Evolutionary conservation across 805 yeast genomes (phyloP).

Genomic region (Metschnikowia amazonensis): DNA sequence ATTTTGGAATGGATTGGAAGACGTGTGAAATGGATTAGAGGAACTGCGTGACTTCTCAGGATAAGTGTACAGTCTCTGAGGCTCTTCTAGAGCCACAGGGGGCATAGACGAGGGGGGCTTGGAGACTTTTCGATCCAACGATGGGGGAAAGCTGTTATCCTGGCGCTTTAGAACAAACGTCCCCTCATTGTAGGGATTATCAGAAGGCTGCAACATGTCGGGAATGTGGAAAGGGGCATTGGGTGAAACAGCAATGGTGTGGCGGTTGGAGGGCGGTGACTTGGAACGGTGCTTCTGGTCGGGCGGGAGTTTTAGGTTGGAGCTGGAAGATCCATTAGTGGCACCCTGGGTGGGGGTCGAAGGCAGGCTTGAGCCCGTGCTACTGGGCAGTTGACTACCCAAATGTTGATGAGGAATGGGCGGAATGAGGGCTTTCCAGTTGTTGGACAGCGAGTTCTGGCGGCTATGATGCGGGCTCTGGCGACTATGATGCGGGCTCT

Average conservation of each 20-base stretch:
- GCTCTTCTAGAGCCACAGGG: background rate
- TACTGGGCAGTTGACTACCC: background rate
- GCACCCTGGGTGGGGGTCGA: background rate
- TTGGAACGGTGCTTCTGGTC: slow-evolving; percentile 1
- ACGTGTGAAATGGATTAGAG: background rate
- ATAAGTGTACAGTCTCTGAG: slow-evolving; percentile 2
- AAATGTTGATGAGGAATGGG: slow-evolving; percentile 21
- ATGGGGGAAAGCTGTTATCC: background rate
- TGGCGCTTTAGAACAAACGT: slow-evolving; percentile 10
- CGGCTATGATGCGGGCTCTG: slow-evolving; percentile 6
- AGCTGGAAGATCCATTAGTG: background rate
- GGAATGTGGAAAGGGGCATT: slow-evolving; percentile 8
- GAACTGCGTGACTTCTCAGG: slow-evolving; percentile 1
- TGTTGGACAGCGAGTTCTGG: slow-evolving; percentile 11
- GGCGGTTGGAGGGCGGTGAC: slow-evolving; percentile 11
- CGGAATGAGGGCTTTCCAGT: slow-evolving; percentile 35
- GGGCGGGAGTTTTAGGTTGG: background rate
- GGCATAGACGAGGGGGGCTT: background rate
- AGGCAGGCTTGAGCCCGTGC: slow-evolving; percentile 1
- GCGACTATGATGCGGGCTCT: slow-evolving; percentile 3
- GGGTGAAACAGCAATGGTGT: slow-evolving; percentile 19
- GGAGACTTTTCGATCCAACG: background rate
- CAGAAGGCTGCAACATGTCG: slow-evolving; percentile 18
- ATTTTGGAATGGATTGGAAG: background rate
- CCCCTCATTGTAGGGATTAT: slow-evolving; percentile 6